Base-by-base conservation (phyloP, 1,284 basidiomycete genomes). In the Ustilago sp. region DNA sequence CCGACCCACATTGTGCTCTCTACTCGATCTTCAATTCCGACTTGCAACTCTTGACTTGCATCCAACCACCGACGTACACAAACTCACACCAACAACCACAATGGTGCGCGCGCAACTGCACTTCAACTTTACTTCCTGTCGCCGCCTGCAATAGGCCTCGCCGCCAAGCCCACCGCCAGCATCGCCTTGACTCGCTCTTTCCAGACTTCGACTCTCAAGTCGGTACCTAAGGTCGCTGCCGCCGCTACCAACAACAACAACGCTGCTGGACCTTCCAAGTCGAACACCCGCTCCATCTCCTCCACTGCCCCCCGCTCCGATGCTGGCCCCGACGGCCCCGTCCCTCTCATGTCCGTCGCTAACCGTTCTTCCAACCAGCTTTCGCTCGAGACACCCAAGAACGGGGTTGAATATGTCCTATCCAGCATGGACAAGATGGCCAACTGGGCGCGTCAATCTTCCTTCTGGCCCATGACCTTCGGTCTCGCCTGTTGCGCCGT, bases 401-500 rank as follows among this genome's bases (percentile, higher is more conserved):
- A 96, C 87, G 92, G 91, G 86, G 94, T 93, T 83, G 96, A 99
- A 88, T 99, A 98, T 89, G 95, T 98, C 0, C 89, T 99, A 50
- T 94, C 95, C 1, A 96, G 95, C 0, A 88, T 98, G 68, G 96
- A 99, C 89, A 98, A 98, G 89, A 90, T 99, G 50, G 93, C 93
- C 82, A 99, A 99, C 87, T 99, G 96, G 96, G 95, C 93, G 15
- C 90, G 96, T 68, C 95, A 98, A 88, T 92, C 96, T 65, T 97
- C 94, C 36, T 96, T 98, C 91, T 99, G 97, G 97, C 97, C 97
- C 50, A 97, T 99, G 95, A 98, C 95, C 54, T 98, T 94, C 73
- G 94, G 94, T 88, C 91, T 99, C 63, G 96, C 97, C 4, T 99
- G 96, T 88, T 99, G 96, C 87, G 97, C 96, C 63, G 95, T 99